Base-by-base conservation (phyloP, 805 yeast genomes). In the Isabelozyma heimii region DNA sequence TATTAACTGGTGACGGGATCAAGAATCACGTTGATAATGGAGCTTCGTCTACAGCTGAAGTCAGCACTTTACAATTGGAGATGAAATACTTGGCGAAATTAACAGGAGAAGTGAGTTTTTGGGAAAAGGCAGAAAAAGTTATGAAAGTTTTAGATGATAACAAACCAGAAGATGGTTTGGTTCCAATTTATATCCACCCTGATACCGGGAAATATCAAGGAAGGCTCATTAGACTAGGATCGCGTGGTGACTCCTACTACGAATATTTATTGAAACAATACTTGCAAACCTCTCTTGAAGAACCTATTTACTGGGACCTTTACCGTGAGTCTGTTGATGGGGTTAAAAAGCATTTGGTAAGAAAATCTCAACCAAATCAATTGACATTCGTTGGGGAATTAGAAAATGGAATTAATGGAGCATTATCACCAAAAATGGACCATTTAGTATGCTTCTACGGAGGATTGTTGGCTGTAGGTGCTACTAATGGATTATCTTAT, bases 381-480 rank as follows among this genome's bases (percentile, higher is more conserved):
- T 70, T 87, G 20, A 76, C 86, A 0, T 91, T 76, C 60, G 75
- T 91, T 49, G 96, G 96, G 9, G 97, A 91, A 65, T 76, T 82
- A 45, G 88, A 85, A 17, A 55, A 66, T 27, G 97, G 97, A 9
- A 57, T 89, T n/a, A 69, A 66, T 6, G 84, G 86, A 0, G 68
- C 73, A 2, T 65, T 85, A 13, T 80, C 85, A 13, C 71, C 83
- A 14, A 90, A 89, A 62, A 89, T 91, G 96, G 97, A 91, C 63
- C 97, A 91, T 67, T 72, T 89, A 51, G 97, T 90, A 24, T 91
- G 97, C 65, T 91, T 90, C 67, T 81, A 88, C 61, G 96, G 97
- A 48, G 97, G 97, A 0, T 76, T 88, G 52, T 78, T 91, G 52
- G 94, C 96, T 0, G 69, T 90, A 46, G 97, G 97, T 26, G 95